A percentile compares a stretch with the other conserved stretches of the same genome.
These are phyloP conservation scores for Triticum urartu DNA, from an alignment of 176 grass and related monocot species.

Conservation along the genomic window DNA sequence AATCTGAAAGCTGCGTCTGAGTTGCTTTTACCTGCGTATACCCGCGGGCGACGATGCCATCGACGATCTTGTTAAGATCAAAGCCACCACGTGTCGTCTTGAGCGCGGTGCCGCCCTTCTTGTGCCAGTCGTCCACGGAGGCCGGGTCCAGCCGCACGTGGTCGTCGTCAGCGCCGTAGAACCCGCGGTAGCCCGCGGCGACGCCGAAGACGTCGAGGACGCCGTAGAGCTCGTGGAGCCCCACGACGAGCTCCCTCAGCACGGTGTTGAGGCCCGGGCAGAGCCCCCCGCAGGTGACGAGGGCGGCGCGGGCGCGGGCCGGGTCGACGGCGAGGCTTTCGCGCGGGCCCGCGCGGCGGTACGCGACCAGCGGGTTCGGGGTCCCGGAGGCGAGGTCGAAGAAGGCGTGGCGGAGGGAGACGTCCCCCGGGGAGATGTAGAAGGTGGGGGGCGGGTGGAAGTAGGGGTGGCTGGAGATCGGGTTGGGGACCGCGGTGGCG, in stretches of 20 bases:
- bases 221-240: conserved; percentile 74
- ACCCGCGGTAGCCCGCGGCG: conserved; percentile 72
- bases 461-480: conserved; percentile 63
- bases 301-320: conserved; percentile 52
- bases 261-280: conserved; percentile 93
- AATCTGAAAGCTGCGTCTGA: not conserved
- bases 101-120: conserved; percentile 81
- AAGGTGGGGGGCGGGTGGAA: conserved; percentile 64
- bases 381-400: conserved; percentile 51
- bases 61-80: conserved; percentile 74
- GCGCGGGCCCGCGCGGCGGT: conserved; percentile 79
- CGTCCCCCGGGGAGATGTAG: conserved; percentile 69
- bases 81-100: conserved; percentile 82
- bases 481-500: conserved; percentile 20
- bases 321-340: conserved; percentile 47
- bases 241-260: conserved; percentile 80
- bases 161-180: conserved; percentile 60
- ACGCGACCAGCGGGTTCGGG: conserved; percentile 46
- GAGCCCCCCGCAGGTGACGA: conserved; percentile 92
- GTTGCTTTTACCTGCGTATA: conserved; percentile 66
- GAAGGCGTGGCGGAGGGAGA: conserved; percentile 71
- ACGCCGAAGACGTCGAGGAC: conserved; percentile 75
- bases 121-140: conserved; percentile 72
- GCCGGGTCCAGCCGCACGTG: conserved; percentile 53
- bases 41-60: conserved; percentile 64